Evolutionary conservation across 176 grass and related monocot species (phyloP), one percentile per base, ranked within the genome.

Genomic region (Ampelocalamus luodianensis): DNA sequence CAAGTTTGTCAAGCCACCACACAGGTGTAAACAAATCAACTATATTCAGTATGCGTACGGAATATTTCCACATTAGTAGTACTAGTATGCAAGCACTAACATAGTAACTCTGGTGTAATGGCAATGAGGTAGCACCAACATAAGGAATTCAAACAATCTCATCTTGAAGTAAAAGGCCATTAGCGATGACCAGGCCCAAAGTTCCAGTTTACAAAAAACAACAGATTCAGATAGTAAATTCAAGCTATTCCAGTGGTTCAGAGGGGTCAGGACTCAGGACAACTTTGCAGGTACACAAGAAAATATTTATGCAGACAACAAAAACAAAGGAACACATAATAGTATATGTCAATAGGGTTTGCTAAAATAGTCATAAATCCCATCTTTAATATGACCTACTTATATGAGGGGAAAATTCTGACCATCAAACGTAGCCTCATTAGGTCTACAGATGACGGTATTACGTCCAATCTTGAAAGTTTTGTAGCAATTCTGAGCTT

Each of bases 401-500:
- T 60, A 80, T 76, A 85, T 78, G 78, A 88, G 20, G 67, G 66
- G 44, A 37, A 51, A 76, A 60, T 80, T 88, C 89, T 91, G 82
- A 91, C 89, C 89, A 88, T 88, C 85, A 80, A 91, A 34, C 6
- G n/a, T 62, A 63, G 82, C 77, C 22, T 85, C 71, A 48, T 71
- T 85, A 85, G 81, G 81, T 88, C 56, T 88, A 91, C 89, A 91
- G 45, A 85, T 77, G 85, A 85, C 18, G 39, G 71, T 81, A 65
- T 84, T 87, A 85, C 71, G 85, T 71, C 85, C 85, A 76, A 88
- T 84, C 89, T 81, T 88, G 89, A 85, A 85, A 58, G 76, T 88
- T 91, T 88, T 80, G 85, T 88, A 88, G 89, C 89, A 91, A 88
- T 83, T 91, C 76, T 91, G 81, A 32, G 80, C 77, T 70, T 85